Conservation (phyloP, 768 basidiomycete species). For the Pholiota microspora region DNA sequence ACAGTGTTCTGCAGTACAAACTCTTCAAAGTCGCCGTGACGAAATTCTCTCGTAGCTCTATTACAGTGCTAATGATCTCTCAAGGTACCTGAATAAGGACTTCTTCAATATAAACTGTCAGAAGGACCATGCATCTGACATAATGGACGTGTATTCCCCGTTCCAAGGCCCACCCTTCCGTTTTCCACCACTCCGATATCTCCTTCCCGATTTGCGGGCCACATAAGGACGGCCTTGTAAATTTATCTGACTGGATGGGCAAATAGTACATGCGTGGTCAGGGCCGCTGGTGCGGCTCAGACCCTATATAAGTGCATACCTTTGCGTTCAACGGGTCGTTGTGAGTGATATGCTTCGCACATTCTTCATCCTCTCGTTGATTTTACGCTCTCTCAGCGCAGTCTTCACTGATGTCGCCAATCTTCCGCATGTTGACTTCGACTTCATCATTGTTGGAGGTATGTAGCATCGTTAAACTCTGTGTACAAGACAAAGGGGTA, state of each 20-base stretch:
- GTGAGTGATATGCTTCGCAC: not conserved
- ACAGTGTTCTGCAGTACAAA: no score
- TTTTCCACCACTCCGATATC: constrained; percentile 5
- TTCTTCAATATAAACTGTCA: not conserved
- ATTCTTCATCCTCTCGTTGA: constrained; percentile 1
- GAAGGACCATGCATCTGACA: not conserved
- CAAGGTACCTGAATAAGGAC: not conserved
- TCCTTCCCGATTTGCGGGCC: constrained; percentile 1
- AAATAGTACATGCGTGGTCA: constrained; percentile 3
- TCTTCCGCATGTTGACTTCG: constrained; percentile 8
- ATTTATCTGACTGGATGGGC: not conserved
- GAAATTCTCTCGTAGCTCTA: not conserved
- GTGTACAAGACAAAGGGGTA: no score
- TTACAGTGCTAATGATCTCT: not conserved
- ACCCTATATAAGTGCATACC: not conserved
- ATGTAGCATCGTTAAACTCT: not conserved
- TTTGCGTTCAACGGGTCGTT: not conserved
- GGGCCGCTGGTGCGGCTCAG: constrained; percentile 7
- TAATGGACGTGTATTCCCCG: not conserved
- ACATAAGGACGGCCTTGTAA: not conserved
- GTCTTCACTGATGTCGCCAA: not conserved
- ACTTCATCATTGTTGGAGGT: constrained; percentile 18
- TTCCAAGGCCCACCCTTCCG: not conserved
- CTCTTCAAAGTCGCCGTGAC: not conserved
- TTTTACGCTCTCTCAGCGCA: not conserved